Evolutionary conservation across 352 stramenopile species (phyloP), one percentile per base, ranked within the genome.

Genomic region (Globisporangium radiosum): DNA sequence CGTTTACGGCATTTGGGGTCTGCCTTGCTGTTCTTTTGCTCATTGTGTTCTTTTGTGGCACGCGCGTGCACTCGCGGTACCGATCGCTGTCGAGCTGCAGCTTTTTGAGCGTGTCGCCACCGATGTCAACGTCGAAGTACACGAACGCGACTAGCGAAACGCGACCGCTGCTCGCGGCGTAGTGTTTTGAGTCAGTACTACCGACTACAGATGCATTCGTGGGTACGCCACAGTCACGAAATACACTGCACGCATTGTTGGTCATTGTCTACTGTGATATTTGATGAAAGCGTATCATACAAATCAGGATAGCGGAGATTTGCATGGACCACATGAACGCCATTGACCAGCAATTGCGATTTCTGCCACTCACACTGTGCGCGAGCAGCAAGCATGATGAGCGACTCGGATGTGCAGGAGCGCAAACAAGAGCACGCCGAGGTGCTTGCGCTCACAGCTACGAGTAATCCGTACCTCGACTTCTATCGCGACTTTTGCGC

Each of bases 401-500:
- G 43, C 43, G 11, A 6, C 43, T 7, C 43, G 43, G 43, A 63
- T 33, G 25, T 3, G 19, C 47, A 67, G 48, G 42, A 51, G n/a
- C 57, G 40, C 15, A 33, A 17, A 33, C 64, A 68, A 37, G 57
- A 17, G 60, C 63, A 52, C 14, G 6, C 48, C 43, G 70, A 72
- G 57, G 62, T 66, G 48, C 47, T 87, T 54, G 71, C 75, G 57
- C 70, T 90, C 44, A 88, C 75, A 47, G 47, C 75, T 0, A 78
- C 67, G 38, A 91, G 78, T 68, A 94, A 94, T 45, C 84, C 84
- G 68, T 94, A 94, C 69, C 59, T 94, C 68, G 73, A 90, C 54
- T 90, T 88, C 69, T 91, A 88, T 59, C 60, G 70, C 58, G 73
- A 71, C 49, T 94, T 87, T 66, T 83, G 77, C 49, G 67, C 63